phyloP scores from a whole-genome alignment of 768 basidiomycete species.

The Podaxis sp. region DNA sequence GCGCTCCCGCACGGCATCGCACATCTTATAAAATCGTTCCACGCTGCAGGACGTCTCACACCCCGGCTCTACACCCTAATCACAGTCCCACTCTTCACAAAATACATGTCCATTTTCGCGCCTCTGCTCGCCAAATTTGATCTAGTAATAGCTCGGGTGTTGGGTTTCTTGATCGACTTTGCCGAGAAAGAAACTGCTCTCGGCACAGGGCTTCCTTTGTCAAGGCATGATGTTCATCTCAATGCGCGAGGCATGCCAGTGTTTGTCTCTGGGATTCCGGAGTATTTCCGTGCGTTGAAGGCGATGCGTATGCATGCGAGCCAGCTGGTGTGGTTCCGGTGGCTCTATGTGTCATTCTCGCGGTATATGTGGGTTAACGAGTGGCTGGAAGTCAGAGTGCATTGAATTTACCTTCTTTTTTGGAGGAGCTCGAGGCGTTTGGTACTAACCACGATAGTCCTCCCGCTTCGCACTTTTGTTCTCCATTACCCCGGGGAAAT shows the following conservation, averaged over 20 bases:
- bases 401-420: neutral
- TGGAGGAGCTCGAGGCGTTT: neutral
- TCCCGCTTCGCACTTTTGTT: too few relatives aligned
- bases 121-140: slow-evolving; percentile 46
- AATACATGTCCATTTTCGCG: slow-evolving; percentile 60
- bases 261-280: slow-evolving; percentile 52
- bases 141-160: slow-evolving; percentile 18
- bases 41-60: slow-evolving; percentile 17
- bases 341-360: slow-evolving; percentile 75
- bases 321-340: slow-evolving; percentile 88
- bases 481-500: too few relatives aligned
- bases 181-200: slow-evolving; percentile 16
- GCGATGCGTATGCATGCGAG: slow-evolving; percentile 73
- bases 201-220: neutral
- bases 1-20: slow-evolving; percentile 59
- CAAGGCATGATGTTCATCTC: neutral
- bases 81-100: slow-evolving; percentile 49
- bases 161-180: slow-evolving; percentile 3
- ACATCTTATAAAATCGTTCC: slow-evolving; percentile 31
- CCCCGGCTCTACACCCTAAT: slow-evolving; percentile 54
- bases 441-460: too few relatives aligned
- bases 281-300: slow-evolving; percentile 50
- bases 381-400: slow-evolving; percentile 49
- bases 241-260: slow-evolving; percentile 25
- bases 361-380: slow-evolving; percentile 94